Base-by-base conservation (phyloP, 306 rosid species). In the Cucumis sativus region DNA sequence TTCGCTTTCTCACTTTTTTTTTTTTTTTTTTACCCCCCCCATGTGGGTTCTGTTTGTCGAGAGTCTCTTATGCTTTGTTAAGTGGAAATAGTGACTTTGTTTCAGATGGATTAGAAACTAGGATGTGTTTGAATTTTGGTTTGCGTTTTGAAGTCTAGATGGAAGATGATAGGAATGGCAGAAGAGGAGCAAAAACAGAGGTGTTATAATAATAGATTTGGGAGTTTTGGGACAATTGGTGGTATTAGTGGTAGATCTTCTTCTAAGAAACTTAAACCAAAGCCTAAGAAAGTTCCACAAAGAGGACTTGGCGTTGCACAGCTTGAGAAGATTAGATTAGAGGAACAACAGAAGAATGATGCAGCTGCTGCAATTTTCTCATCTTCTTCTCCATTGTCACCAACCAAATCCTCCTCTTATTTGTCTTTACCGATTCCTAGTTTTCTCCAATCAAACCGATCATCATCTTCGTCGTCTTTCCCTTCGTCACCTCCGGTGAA, bases 281-380 rank as follows among this genome's bases (percentile, higher is more conserved):
- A 88, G 77, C 89, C 84, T 64, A 93, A 83, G 58, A 95, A 84
- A 85, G 82, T 82, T 1, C 97, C 98, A 21, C 96, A 95, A 43
- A 89, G 98, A 88, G 98, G 98, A 55, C 89, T 92, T 40, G 98
- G 98, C 23, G 97, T 95, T 71, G 96, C 97, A 13, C 95, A 90
- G 84, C 96, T 95, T 76, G 98, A 95, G 72, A 92, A 83, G 79
- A 88, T 92, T 39, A 92, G 90, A 79, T 63, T 88, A n/a, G 95
- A 89, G 81, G 97, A 90, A 68, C 91, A 88, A 23, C 88, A 85
- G 14, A 89, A 83, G 85, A 88, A 75, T 80, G 85, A 79, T 65
- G 65, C 79, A 8, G 72, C 74, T 28, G 60, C 80, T 78, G 8
- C 83, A 74, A 61, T 82, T 83, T 79, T 68, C 25, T 70, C 83